Evolutionary conservation across 2,329 filamentous ascomycete genomes (phyloP).

Genomic region (Pestalotiopsis sp.): DNA sequence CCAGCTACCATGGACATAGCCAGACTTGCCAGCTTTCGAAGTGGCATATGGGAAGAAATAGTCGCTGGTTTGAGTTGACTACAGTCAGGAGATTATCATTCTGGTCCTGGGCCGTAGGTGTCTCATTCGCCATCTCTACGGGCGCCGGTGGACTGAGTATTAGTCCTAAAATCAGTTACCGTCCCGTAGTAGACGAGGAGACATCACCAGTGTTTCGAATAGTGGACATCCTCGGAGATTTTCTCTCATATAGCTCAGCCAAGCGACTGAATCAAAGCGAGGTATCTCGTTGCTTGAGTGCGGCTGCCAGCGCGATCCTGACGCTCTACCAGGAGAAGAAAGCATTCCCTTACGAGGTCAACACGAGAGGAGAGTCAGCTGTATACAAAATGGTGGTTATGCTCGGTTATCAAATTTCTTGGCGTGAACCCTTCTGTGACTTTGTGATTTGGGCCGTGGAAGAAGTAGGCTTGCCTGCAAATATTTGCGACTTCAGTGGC

Average conservation of each 20-base stretch:
- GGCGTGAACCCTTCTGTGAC: not conserved
- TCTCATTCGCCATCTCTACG: not conserved
- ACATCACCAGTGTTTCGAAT: not conserved
- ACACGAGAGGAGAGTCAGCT: not conserved
- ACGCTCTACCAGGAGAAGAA: not conserved
- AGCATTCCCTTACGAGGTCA: not conserved
- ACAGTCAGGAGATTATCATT: not conserved
- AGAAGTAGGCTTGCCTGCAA: not conserved
- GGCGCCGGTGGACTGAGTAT: not conserved
- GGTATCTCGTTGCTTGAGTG: not conserved
- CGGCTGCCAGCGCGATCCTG: not conserved
- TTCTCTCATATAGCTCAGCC: not conserved
- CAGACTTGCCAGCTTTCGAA: not conserved
- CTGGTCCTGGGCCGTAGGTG: not conserved
- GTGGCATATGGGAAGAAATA: not conserved
- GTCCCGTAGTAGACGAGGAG: not conserved
- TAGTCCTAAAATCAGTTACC: not conserved
- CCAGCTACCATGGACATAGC: not conserved
- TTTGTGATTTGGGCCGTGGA: not conserved
- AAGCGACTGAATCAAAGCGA: not conserved
- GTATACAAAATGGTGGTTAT: not conserved
- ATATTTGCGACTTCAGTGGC: not conserved
- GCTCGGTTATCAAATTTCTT: rapidly evolving
- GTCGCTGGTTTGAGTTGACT: not conserved
- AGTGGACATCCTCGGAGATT: not conserved